Percentiles rank a stretch among this genome's conserved stretches.
These are phyloP conservation scores for Didymella keratinophila DNA, from an alignment of 2,329 filamentous ascomycete genomes.

Conservation along the genomic window DNA sequence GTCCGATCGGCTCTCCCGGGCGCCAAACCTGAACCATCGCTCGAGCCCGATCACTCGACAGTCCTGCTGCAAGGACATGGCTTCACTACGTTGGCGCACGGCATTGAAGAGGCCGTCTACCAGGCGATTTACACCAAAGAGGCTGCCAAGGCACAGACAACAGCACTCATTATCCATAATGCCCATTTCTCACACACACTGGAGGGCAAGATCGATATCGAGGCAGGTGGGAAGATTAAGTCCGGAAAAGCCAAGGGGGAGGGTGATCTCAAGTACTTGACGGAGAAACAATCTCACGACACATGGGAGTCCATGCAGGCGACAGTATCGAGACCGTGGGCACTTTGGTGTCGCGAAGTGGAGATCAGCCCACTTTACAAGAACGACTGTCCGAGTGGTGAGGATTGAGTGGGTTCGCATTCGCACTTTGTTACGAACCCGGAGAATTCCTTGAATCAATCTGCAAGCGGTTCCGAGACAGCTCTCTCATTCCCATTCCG, in stretches of 20 bases:
- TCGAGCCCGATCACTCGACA: conserved; percentile 47
- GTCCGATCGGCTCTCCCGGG: conserved; percentile 48
- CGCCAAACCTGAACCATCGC: conserved; percentile 40
- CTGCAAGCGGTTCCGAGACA: background rate
- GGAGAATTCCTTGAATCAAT: background rate
- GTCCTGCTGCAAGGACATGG: conserved; percentile 56
- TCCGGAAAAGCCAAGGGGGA: conserved; percentile 52
- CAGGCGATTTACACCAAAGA: conserved; percentile 55
- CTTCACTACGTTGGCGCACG: conserved; percentile 53
- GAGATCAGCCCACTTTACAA: conserved; percentile 50
- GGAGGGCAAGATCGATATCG: conserved; percentile 51
- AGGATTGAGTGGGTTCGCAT: conserved; percentile 31
- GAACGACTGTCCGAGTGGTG: conserved; percentile 49
- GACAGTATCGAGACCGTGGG: conserved; percentile 52
- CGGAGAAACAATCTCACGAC: conserved; percentile 53
- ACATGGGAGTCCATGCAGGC: conserved; percentile 49
- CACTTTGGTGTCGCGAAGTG: conserved; percentile 55
- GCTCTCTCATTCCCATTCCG: background rate
- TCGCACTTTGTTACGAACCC: background rate
- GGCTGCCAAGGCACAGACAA: conserved; percentile 53
- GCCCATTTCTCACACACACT: conserved; percentile 49
- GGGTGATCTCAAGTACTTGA: conserved; percentile 54
- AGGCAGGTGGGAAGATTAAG: conserved; percentile 52
- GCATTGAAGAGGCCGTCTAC: conserved; percentile 57
- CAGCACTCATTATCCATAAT: conserved; percentile 46